Percentiles rank a stretch among this genome's conserved stretches.
Conservation (phyloP, 139 green algal genomes). For the Coccomyxa sp. region DNA sequence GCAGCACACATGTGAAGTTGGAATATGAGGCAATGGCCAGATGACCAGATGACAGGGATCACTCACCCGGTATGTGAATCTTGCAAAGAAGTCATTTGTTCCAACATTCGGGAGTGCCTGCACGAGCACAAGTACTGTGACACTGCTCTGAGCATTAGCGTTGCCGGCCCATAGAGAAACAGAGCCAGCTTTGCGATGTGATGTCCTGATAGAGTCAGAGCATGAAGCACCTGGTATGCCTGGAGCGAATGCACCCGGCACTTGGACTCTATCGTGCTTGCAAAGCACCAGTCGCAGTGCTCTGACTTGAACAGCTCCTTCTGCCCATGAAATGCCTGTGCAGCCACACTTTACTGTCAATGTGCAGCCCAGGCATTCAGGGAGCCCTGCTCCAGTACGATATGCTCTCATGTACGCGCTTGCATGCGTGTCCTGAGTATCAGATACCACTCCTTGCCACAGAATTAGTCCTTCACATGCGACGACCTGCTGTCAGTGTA, state of each 20-base stretch:
- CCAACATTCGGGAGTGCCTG: conserved; percentile 33
- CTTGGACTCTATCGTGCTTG: conserved; percentile 42
- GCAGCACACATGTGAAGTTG: not conserved
- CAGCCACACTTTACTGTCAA: not conserved
- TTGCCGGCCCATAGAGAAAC: too few relatives aligned
- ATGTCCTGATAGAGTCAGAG: not conserved
- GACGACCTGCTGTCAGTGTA: too few relatives aligned
- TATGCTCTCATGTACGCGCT: too few relatives aligned
- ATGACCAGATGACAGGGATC: too few relatives aligned
- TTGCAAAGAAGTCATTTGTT: conserved; percentile 60
- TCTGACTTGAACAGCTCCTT: conserved; percentile 75
- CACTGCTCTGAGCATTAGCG: not conserved
- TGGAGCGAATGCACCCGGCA: conserved; percentile 61
- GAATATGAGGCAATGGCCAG: not conserved
- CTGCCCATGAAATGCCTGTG: conserved; percentile 66
- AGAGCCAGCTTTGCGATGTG: too few relatives aligned
- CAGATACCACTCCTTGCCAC: too few relatives aligned
- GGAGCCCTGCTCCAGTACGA: too few relatives aligned
- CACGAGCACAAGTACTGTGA: not conserved
- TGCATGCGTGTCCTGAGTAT: too few relatives aligned
- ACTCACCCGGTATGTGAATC: conserved; percentile 70
- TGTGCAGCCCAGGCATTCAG: too few relatives aligned
- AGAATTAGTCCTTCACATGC: too few relatives aligned
- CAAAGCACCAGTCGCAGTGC: conserved; percentile 49
- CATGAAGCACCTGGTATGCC: conserved; percentile 45